Evolutionary conservation across 352 stramenopile genomes (phyloP).

Genomic region (Aphanomyces euteiches): DNA sequence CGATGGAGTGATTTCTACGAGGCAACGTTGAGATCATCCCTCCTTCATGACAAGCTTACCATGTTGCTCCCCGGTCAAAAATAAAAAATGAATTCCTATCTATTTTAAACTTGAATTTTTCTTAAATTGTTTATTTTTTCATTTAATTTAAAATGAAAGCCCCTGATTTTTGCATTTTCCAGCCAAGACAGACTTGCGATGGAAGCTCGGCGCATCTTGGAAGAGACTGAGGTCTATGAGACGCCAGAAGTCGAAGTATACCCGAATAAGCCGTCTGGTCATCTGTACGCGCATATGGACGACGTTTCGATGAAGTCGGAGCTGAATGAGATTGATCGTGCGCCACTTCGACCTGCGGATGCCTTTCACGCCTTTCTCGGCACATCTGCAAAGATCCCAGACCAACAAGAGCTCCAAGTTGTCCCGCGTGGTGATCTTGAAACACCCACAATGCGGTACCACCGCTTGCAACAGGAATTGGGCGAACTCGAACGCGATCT

Average conservation of each 20-base stretch:
- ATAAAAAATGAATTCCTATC: too few relatives aligned
- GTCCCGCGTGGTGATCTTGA: slow-evolving; percentile 24
- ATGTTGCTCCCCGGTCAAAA: too few relatives aligned
- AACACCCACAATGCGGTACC: slow-evolving; percentile 28
- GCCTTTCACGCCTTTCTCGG: slow-evolving; percentile 29
- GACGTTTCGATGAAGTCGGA: slow-evolving; percentile 1
- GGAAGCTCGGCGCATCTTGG: slow-evolving; percentile 16
- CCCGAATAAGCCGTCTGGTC: background rate
- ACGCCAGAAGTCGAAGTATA: slow-evolving; percentile 29
- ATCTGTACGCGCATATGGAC: slow-evolving; percentile 28
- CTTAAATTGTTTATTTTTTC: too few relatives aligned
- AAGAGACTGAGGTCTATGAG: slow-evolving; percentile 30
- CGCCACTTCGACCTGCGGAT: slow-evolving; percentile 18
- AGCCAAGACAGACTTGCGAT: background rate
- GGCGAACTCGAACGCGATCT: slow-evolving; percentile 27
- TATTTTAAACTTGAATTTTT: too few relatives aligned
- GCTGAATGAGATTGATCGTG: slow-evolving; percentile 27
- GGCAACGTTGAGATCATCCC: too few relatives aligned
- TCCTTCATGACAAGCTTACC: too few relatives aligned
- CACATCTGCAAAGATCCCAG: background rate
- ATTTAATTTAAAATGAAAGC: too few relatives aligned
- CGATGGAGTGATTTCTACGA: slow-evolving; percentile 71
- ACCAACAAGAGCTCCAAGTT: slow-evolving; percentile 19
- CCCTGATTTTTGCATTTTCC: too few relatives aligned
- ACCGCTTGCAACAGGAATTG: slow-evolving; percentile 27